A percentile compares a stretch with the other conserved stretches of the same genome.
These are phyloP conservation scores for Trichosporon sp. DNA, from an alignment of 1,284 basidiomycete genomes.

Conservation along the genomic window DNA sequence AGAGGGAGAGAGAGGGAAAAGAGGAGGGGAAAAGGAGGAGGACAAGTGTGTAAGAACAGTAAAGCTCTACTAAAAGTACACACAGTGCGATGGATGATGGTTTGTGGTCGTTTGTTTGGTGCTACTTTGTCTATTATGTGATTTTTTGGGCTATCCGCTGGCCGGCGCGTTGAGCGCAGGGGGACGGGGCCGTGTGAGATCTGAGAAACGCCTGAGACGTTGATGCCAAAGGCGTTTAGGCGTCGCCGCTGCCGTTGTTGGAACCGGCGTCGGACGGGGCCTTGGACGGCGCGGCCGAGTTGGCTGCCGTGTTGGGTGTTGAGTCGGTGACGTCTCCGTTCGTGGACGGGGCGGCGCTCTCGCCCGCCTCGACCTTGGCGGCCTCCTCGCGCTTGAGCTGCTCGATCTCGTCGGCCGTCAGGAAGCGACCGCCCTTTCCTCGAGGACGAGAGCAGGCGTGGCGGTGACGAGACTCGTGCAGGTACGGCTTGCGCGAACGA, in stretches of 20 bases:
- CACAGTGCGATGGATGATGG: slow-evolving; percentile 10
- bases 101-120: slow-evolving; percentile 1
- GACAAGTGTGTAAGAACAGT: neutral
- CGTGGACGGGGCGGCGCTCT: neutral
- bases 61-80: slow-evolving; percentile 15
- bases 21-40: neutral
- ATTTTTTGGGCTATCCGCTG: neutral
- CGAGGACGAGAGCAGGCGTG: slow-evolving; percentile 95
- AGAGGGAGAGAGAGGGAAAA: neutral
- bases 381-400: slow-evolving; percentile 46
- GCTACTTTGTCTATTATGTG: slow-evolving; percentile 1
- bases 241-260: slow-evolving; percentile 2
- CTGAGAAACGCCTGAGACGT: neutral
- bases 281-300: slow-evolving; percentile 1
- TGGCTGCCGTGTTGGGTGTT: neutral
- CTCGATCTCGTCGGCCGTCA: slow-evolving; percentile 84
- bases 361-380: slow-evolving; percentile 18
- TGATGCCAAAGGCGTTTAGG: neutral
- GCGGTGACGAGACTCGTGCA: slow-evolving; percentile 94
- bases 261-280: slow-evolving; percentile 1
- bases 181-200: neutral
- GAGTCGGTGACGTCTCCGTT: neutral
- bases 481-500: slow-evolving; percentile 89
- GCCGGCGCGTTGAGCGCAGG: neutral
- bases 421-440: slow-evolving; percentile 92